A percentile compares a stretch with the other conserved stretches of the same genome.
Evolutionary conservation across 805 yeast species (phyloP).

Genomic region (Zygosaccharomyces siamensis): DNA sequence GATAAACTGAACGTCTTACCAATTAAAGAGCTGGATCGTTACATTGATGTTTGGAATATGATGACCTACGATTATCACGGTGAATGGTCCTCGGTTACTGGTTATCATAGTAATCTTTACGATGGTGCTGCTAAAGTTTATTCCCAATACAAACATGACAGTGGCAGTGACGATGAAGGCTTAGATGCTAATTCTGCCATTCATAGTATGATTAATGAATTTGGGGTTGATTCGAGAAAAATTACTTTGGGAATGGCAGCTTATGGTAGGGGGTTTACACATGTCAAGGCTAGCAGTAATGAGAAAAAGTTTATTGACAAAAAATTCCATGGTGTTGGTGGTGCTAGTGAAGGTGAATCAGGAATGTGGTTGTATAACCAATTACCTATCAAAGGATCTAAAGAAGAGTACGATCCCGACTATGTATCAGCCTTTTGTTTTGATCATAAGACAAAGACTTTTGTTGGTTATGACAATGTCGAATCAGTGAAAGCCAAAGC

Average conservation of each 20-base stretch:
- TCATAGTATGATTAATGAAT: constrained; percentile 37
- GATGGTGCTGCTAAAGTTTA: constrained; percentile 8
- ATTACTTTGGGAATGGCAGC: constrained; percentile 81
- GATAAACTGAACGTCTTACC: constrained; percentile 43
- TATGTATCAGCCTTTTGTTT: constrained; percentile 54
- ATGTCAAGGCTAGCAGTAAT: constrained; percentile 35
- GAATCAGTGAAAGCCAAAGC: constrained; percentile 55
- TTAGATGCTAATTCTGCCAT: constrained; percentile 50
- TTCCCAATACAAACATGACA: constrained; percentile 11
- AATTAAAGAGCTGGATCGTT: constrained; percentile 50
- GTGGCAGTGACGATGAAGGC: constrained; percentile 33
- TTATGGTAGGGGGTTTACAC: constrained; percentile 61
- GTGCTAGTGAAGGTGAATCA: constrained; percentile 42
- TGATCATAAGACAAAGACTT: constrained; percentile 34
- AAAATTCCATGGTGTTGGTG: constrained; percentile 42
- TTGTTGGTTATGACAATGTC: constrained; percentile 65
- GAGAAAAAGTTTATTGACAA: constrained; percentile 32
- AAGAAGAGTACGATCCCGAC: constrained; percentile 48
- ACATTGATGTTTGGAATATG: constrained; percentile 69
- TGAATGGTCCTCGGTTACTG: constrained; percentile 58
- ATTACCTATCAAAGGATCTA: constrained; percentile 44
- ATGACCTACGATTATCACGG: constrained; percentile 93
- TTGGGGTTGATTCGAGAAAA: constrained; percentile 44
- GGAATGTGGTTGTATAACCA: constrained; percentile 52
- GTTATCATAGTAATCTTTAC: constrained; percentile 67